These are phyloP conservation scores for Moesziomyces globuligerus DNA, from an alignment of 1,284 basidiomycete species.

Conservation along the genomic window DNA sequence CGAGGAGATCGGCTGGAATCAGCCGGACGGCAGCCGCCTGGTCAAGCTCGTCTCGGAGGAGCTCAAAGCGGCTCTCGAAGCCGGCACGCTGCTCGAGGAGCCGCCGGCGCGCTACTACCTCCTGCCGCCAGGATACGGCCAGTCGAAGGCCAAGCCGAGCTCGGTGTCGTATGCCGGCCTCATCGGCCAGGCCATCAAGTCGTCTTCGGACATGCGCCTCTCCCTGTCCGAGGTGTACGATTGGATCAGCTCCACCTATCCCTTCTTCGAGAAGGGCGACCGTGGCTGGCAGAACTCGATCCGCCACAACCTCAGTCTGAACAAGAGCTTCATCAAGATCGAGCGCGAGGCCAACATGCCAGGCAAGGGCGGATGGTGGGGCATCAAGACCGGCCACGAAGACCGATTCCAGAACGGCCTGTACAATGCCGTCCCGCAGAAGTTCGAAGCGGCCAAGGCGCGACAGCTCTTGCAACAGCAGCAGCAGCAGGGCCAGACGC, in stretches of 20 bases:
- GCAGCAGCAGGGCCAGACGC: constrained; percentile 24
- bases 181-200: constrained; percentile 91
- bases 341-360: constrained; percentile 66
- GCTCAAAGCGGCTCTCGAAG: constrained; percentile 61
- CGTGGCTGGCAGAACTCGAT: constrained; percentile 95
- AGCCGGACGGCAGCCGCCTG: constrained; percentile 61
- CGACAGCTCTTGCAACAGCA: constrained; percentile 23
- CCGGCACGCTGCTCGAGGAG: constrained; percentile 56
- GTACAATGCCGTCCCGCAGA: constrained; percentile 49
- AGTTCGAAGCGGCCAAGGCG: constrained; percentile 49
- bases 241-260: constrained; percentile 92
- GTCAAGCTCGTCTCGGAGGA: constrained; percentile 66
- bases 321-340: constrained; percentile 79
- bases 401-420: constrained; percentile 61
- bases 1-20: constrained; percentile 60
- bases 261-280: constrained; percentile 89
- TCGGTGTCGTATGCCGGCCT: constrained; percentile 85
- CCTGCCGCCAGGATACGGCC: constrained; percentile 59
- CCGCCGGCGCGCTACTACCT: constrained; percentile 62
- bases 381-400: constrained; percentile 66
- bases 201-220: constrained; percentile 82
- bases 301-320: constrained; percentile 86
- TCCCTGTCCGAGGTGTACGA: constrained; percentile 95
- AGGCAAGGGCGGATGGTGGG: constrained; percentile 70
- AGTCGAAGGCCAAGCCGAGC: constrained; percentile 57